Evolutionary conservation across 179 eudicot species (phyloP), one percentile per base, ranked within the genome.

Genomic region (Drosera spatulata): DNA sequence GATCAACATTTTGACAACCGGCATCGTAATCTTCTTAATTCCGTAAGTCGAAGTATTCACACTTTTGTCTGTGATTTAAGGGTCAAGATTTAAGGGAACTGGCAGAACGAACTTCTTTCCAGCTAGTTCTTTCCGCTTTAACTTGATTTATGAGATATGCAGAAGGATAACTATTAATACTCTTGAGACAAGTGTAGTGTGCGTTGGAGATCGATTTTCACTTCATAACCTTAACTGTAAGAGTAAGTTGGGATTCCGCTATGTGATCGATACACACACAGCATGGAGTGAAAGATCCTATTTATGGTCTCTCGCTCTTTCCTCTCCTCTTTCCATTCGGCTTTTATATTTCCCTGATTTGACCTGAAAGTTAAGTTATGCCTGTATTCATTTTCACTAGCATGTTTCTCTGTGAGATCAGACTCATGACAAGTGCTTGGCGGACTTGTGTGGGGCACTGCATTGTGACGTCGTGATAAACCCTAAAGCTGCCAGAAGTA

Each of bases 1-100:
- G 98, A 91, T 71, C 85, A 80, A 73, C 98, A 91, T 78, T 81
- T 84, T 55, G 96, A 86, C 77, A 81, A 68, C 78, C 73, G 95
- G 63, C 96, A 93, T 73, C 64, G 66, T 61, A 75, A 89, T 77
- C 85, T 93, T 68, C 82, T 93, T 11, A 82, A 93, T 69, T 68
- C 69, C 69, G 97, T 91, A 82, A 70, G 97, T 73, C 49, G 11
- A 65, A 39, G 56, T 48, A 41, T 69, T 58, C 10, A 55, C 57
- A 33, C 15, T 15, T 22, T n/a, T 14, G 60, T 41, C 55, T 53
- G 45, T 42, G 61, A 37, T 45, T 9, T 39, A 60, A n/a, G 8
- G 7, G 10, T 6, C 10, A 45, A 45, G 49, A 45, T 6, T 10
- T 45, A 0, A 10, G 49, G 10, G 7, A 45, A 6, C 10, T 2